phyloP scores from a whole-genome alignment of 2,329 filamentous ascomycete species.

The Calonectria hongkongensis region DNA sequence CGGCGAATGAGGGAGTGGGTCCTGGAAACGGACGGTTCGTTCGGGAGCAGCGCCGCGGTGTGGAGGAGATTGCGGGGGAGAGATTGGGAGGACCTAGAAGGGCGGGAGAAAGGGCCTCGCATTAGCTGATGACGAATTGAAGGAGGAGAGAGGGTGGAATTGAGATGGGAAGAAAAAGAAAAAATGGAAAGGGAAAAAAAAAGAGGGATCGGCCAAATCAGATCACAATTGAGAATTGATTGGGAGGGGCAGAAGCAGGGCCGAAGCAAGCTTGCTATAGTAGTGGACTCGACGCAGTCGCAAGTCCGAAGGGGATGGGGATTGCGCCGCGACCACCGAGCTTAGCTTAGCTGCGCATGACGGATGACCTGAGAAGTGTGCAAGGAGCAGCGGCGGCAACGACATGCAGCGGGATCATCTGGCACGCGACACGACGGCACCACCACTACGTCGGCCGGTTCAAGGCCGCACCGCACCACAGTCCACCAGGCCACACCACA shows the following conservation, averaged over 20 bases:
- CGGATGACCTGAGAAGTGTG: slow-evolving; percentile 36
- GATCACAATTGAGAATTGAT: slow-evolving; percentile 26
- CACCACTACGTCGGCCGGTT: slow-evolving; percentile 30
- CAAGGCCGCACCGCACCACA: slow-evolving; percentile 29
- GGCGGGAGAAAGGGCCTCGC: slow-evolving; percentile 26
- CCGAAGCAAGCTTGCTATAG: slow-evolving; percentile 28
- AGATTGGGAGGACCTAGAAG: slow-evolving; percentile 38
- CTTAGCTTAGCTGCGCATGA: slow-evolving; percentile 29
- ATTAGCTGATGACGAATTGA: slow-evolving; percentile 35
- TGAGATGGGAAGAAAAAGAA: neutral
- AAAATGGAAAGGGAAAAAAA: slow-evolving; percentile 4
- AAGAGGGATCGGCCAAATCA: slow-evolving; percentile 33
- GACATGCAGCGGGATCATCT: slow-evolving; percentile 48
- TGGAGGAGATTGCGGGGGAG: slow-evolving; percentile 54
- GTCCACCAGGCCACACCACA: slow-evolving; percentile 30
- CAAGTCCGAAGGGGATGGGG: slow-evolving; percentile 33
- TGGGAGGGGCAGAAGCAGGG: slow-evolving; percentile 25
- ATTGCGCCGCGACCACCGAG: slow-evolving; percentile 38
- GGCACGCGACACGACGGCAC: slow-evolving; percentile 47
- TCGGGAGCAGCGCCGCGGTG: slow-evolving; percentile 52
- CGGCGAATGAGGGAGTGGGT: slow-evolving; percentile 51
- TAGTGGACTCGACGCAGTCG: slow-evolving; percentile 30
- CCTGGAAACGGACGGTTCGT: slow-evolving; percentile 52
- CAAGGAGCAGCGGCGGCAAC: slow-evolving; percentile 34
- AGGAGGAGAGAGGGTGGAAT: neutral